These are phyloP conservation scores for Rhodotorula sp. DNA, from an alignment of 1,284 basidiomycete genomes.

Conservation along the genomic window DNA sequence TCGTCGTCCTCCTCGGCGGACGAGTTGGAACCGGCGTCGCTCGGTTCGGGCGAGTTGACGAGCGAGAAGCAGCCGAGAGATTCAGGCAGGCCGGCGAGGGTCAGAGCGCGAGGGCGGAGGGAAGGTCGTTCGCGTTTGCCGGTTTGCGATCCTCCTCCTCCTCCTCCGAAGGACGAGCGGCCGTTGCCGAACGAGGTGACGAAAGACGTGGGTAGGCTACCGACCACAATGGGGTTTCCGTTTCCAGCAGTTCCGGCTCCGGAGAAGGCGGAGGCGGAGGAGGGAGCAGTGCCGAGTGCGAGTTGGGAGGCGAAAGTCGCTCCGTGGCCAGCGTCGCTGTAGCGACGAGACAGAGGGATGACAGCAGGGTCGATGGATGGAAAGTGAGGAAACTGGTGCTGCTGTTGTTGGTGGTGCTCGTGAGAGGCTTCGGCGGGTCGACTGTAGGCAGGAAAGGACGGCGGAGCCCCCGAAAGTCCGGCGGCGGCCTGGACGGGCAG, in stretches of 20 bases:
- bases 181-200: not conserved
- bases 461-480: conserved; percentile 8
- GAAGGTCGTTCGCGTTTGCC: not conserved
- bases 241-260: conserved; percentile 4
- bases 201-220: not conserved
- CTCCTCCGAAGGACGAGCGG: not conserved
- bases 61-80: conserved; percentile 38
- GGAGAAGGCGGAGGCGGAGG: conserved; percentile 18
- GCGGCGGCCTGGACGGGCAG: conserved; percentile 18
- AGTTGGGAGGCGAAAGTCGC: conserved; percentile 19
- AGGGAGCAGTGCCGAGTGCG: conserved; percentile 7
- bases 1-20: conserved; percentile 3
- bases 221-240: not conserved
- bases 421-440: conserved; percentile 11
- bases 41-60: conserved; percentile 31
- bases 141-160: not conserved
- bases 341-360: conserved; percentile 31
- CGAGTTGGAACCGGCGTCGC: conserved; percentile 7
- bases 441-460: conserved; percentile 38
- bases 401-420: not conserved
- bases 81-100: conserved; percentile 37
- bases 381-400: conserved; percentile 4
- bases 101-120: conserved; percentile 28
- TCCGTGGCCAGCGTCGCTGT: conserved; percentile 34
- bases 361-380: conserved; percentile 29